Conservation (phyloP, 768 basidiomycete species). For the Podaxis sp. region DNA sequence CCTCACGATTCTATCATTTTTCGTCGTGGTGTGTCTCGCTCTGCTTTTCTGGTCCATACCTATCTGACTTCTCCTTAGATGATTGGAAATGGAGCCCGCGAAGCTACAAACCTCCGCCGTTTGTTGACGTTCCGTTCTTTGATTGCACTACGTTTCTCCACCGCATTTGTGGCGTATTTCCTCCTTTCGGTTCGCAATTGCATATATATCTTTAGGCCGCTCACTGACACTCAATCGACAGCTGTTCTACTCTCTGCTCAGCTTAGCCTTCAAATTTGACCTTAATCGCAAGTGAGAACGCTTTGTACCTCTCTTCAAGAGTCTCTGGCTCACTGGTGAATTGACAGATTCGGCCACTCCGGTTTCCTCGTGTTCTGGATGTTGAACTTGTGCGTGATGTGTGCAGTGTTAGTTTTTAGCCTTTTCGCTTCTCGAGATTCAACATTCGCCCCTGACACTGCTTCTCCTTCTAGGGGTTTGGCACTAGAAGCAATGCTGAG, state of each 20-base stretch:
- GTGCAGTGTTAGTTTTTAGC: slow-evolving; percentile 40
- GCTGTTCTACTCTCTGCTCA: slow-evolving; percentile 59
- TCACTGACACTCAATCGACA: slow-evolving; percentile 19
- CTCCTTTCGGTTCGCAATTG: slow-evolving; percentile 31
- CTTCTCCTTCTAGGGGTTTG: slow-evolving; percentile 42
- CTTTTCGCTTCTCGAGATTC: not conserved
- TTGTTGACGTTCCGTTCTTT: slow-evolving; percentile 28
- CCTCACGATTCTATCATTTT: slow-evolving; percentile 42
- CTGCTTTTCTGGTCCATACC: not conserved
- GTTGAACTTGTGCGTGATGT: slow-evolving; percentile 59
- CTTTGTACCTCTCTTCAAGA: not conserved
- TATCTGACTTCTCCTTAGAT: slow-evolving; percentile 23
- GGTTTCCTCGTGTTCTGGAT: slow-evolving; percentile 72
- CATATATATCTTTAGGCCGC: not conserved
- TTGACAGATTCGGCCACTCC: slow-evolving; percentile 38
- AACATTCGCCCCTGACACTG: not conserved
- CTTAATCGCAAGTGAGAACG: slow-evolving; percentile 42
- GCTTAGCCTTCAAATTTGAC: slow-evolving; percentile 57
- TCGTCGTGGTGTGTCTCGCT: slow-evolving; percentile 35
- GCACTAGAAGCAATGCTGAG: slow-evolving; percentile 60
- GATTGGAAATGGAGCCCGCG: slow-evolving; percentile 27
- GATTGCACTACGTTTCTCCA: slow-evolving; percentile 28
- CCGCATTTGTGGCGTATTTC: slow-evolving; percentile 33
- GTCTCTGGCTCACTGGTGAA: not conserved
- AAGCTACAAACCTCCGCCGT: slow-evolving; percentile 27